These are phyloP conservation scores for Amylostereum chailletii DNA, from an alignment of 1,284 basidiomycete genomes.

Conservation along the genomic window DNA sequence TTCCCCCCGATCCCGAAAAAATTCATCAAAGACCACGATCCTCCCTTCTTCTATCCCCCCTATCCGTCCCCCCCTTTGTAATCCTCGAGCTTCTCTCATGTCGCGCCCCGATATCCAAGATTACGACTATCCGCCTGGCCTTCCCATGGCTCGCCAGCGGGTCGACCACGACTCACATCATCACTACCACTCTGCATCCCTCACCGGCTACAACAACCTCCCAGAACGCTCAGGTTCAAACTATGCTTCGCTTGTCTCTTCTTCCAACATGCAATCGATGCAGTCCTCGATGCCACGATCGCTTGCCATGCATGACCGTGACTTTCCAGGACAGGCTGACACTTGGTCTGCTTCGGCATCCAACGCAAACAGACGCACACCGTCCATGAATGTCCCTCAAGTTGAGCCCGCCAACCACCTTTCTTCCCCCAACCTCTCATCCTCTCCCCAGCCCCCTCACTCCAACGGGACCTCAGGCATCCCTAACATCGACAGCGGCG, in stretches of 20 bases:
- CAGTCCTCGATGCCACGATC: conserved; percentile 22
- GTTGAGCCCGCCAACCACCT: conserved; percentile 16
- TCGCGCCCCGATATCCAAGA: conserved; percentile 34
- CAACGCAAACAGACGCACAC: conserved; percentile 37
- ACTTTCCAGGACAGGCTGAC: conserved; percentile 13
- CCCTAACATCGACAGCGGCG: conserved; percentile 11
- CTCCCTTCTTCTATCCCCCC: conserved; percentile 11
- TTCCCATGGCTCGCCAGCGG: not conserved
- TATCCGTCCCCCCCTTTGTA: conserved; percentile 1
- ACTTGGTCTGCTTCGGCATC: conserved; percentile 21
- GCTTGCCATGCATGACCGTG: conserved; percentile 22
- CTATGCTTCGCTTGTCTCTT: conserved; percentile 9
- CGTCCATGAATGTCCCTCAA: conserved; percentile 14
- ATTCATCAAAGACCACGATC: not conserved
- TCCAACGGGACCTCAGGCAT: conserved; percentile 12
- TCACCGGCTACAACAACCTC: not conserved
- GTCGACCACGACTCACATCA: not conserved
- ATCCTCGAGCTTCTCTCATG: conserved; percentile 16
- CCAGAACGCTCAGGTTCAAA: conserved; percentile 14
- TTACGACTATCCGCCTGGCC: conserved; percentile 31
- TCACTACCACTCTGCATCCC: not conserved
- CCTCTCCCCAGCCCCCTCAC: conserved; percentile 4
- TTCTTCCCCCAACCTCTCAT: conserved; percentile 7
- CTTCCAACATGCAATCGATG: conserved; percentile 10
- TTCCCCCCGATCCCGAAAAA: conserved; percentile 10